A percentile compares a stretch with the other conserved stretches of the same genome.
Evolutionary conservation across 352 stramenopile species (phyloP).

Genomic region (Globisporangium sylvaticum): DNA sequence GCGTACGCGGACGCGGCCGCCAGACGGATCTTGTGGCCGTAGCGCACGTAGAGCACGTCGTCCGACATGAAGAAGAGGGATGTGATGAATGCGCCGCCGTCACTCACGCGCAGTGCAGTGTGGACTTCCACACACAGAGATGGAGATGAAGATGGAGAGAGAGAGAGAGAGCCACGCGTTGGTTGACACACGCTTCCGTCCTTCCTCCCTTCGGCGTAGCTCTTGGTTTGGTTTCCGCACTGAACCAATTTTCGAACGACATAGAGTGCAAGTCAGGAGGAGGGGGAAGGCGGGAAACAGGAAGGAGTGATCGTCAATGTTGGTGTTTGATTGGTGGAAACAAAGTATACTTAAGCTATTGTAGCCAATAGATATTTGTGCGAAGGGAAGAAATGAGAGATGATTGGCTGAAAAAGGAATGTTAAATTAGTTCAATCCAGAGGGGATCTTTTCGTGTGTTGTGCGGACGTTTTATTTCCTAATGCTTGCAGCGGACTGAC

Average conservation of each 20-base stretch:
- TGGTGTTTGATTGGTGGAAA: neutral
- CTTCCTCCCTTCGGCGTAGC: neutral
- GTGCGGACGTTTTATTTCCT: conserved; percentile 11
- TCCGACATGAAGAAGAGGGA: conserved; percentile 19
- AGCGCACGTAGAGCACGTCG: conserved; percentile 42
- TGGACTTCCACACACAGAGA: too few relatives aligned
- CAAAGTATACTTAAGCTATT: too few relatives aligned
- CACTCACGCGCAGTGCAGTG: too few relatives aligned
- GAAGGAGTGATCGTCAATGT: neutral
- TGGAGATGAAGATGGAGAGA: neutral
- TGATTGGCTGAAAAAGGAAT: neutral
- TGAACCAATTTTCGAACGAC: conserved; percentile 10
- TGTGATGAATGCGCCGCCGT: neutral
- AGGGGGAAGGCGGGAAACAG: neutral
- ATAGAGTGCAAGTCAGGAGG: neutral
- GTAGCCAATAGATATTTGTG: too few relatives aligned
- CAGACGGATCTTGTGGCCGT: conserved; percentile 69
- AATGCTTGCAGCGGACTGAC: conserved; percentile 4
- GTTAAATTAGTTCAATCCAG: neutral
- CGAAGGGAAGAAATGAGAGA: too few relatives aligned
- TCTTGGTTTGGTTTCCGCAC: neutral
- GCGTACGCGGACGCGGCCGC: conserved; percentile 53
- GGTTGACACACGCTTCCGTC: neutral
- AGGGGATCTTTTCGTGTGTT: conserved; percentile 5
- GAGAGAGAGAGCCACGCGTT: neutral